Base-by-base conservation (phyloP, 2,329 filamentous ascomycete genomes). In the Drechslerella dactyloides region DNA sequence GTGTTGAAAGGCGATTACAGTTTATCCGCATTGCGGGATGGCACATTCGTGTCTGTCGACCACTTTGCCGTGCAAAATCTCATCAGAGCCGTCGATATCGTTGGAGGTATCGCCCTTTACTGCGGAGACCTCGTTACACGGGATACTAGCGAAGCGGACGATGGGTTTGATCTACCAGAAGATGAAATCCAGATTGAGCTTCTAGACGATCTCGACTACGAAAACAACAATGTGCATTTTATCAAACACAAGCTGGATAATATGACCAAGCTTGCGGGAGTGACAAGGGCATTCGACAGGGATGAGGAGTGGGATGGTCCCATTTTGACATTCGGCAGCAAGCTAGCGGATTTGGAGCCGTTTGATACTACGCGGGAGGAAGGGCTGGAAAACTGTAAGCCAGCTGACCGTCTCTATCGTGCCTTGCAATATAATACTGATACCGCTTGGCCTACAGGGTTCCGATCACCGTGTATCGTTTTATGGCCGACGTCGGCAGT, bases 391-490 rank as follows among this genome's bases (percentile, higher is more conserved):
- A 8, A 33, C 27, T 33, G 27, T 33, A 33, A 33, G 27, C 8
- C 27, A 33, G 4, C 27, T 33, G 8, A n/a, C n/a, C n/a, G n/a
- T n/a, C n/a, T n/a, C n/a, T n/a, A n/a, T n/a, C n/a, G n/a, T n/a
- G n/a, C n/a, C n/a, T n/a, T n/a, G n/a, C n/a, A n/a, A n/a, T n/a
- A n/a, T 33, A 8, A 33, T 33, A 33, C 27, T 33, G 27, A 33
- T 33, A 33, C 8, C 4, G 27, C 27, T 33, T 37, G 1, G 13
- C 15, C 10, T 4, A 44, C 19, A 56, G 60, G 44, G 15, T 64
- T 33, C 17, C 51, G 42, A 19, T 57, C 51, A 17, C 37, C 60
- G 15, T 64, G 60, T 27, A 50, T 64, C 2, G 40, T 64, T 23
- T 1, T 64, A 24, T 56, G 27, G 17, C 60, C 60, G 13, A 56